Evolutionary conservation across 2,329 filamentous ascomycete species (phyloP), one percentile per base, ranked within the genome.

Genomic region (Talaromyces atroroseus): DNA sequence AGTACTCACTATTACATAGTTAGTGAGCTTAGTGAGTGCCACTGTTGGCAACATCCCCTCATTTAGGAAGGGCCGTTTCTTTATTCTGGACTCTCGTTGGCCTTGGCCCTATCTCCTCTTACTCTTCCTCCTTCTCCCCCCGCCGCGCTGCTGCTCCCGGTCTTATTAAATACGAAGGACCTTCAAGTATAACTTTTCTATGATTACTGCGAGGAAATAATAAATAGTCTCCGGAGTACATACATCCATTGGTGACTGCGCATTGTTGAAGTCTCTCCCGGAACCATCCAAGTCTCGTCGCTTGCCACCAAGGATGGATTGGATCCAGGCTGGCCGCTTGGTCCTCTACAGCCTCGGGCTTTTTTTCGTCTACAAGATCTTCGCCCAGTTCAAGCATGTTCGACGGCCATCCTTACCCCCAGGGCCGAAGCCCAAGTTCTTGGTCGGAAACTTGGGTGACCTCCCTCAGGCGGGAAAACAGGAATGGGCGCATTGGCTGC

Each of bases 381-480:
- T 57, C 24, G 45, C 46, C 18, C 46, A 54, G 29, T 54, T 57
- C 56, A 57, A 54, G 14, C 38, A 52, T 26, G 36, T 49, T 29
- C 34, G 26, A 20, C 50, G 56, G 16, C 56, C 50, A 12, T 46
- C 56, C 29, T 42, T 58, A 0, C 80, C 79, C 1, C 80, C 80
- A 1, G 81, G 81, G 0, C 81, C 80, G 0, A 78, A 70, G 38
- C 72, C 71, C 0, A 63, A 77, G 6, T 78, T 78, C 0, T 14
- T 82, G 0, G 29, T 82, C 3, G 80, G 80, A 3, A 82, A 82
- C 60, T 59, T 82, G 16, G 59, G 61, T 1, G 78, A 82, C 59
- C 65, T 82, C 11, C 80, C 80, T 0, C 64, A 70, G 0, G 56
- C 66, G 8, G 70, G 68, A 0, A 60, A 60, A 40, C 69, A 67